These are phyloP conservation scores for Saccharomyces mikatae DNA, from an alignment of 805 yeast genomes.

Conservation along the genomic window DNA sequence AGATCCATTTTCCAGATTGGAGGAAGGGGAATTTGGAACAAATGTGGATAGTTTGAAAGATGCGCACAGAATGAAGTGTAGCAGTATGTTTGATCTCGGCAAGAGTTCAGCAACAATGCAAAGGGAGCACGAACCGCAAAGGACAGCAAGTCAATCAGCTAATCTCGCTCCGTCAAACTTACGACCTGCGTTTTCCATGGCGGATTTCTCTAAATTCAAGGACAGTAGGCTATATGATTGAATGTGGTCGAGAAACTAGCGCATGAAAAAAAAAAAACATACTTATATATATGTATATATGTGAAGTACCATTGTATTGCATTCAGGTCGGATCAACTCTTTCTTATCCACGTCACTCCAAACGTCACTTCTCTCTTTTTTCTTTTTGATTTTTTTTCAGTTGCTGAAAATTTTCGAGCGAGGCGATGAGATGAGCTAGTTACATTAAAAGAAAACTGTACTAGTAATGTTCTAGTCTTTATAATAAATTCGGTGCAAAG, in stretches of 20 bases:
- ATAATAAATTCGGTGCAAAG: conserved; percentile 2
- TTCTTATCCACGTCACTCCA: background rate
- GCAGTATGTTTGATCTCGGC: conserved; percentile 24
- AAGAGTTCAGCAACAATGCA: background rate
- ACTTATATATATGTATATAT: background rate
- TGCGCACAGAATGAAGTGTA: conserved; percentile 18
- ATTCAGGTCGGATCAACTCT: background rate
- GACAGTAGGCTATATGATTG: conserved; percentile 12
- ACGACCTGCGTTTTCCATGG: conserved; percentile 20
- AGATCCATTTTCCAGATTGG: conserved; percentile 4
- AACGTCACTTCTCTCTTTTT: background rate
- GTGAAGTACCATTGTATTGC: background rate
- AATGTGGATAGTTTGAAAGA: background rate
- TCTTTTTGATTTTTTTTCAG: background rate
- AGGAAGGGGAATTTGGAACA: conserved; percentile 3
- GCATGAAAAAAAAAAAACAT: background rate
- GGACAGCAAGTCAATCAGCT: conserved; percentile 3
- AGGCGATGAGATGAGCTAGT: conserved; percentile 18
- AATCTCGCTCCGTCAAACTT: conserved; percentile 6
- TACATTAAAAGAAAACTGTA: background rate
- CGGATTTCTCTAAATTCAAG: conserved; percentile 27
- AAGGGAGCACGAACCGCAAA: background rate
- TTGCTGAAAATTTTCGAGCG: conserved; percentile 8
- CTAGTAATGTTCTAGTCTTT: background rate
- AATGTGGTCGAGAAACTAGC: background rate